phyloP scores from a whole-genome alignment of 2,329 filamentous ascomycete species.

The Dactylonectria estremocensis region DNA sequence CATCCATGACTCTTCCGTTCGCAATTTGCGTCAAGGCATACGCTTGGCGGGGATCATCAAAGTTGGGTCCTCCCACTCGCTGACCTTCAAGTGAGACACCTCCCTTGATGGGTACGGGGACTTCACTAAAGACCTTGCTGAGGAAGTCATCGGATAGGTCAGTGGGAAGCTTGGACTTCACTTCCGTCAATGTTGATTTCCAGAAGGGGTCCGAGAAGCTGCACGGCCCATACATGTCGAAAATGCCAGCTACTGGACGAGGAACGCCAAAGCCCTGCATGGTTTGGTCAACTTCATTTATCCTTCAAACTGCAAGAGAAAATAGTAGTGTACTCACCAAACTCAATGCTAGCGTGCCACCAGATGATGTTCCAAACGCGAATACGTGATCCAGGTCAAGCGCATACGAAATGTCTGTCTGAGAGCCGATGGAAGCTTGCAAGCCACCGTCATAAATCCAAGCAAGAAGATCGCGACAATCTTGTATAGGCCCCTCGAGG shows the following conservation, averaged over 20 bases:
- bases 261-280: conserved; percentile 55
- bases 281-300: not conserved
- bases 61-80: conserved; percentile 51
- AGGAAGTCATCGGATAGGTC: conserved; percentile 51
- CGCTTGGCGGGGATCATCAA: conserved; percentile 54
- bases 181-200: conserved; percentile 51
- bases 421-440: conserved; percentile 37
- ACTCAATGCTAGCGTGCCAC: conserved; percentile 53
- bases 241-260: conserved; percentile 55
- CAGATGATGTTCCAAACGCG: conserved; percentile 56
- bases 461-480: conserved; percentile 53
- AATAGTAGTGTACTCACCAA: conserved; percentile 49
- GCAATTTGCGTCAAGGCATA: conserved; percentile 60
- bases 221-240: conserved; percentile 59
- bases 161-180: conserved; percentile 46
- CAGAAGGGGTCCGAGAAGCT: conserved; percentile 57
- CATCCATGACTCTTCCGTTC: conserved; percentile 55
- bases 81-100: conserved; percentile 61
- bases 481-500: conserved; percentile 51
- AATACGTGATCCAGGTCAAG: conserved; percentile 52
- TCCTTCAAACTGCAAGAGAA: not conserved
- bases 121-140: conserved; percentile 53
- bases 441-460: conserved; percentile 54
- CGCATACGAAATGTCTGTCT: conserved; percentile 20
- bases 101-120: conserved; percentile 55